Conservation (phyloP, 2,329 filamentous ascomycete genomes). For the Phyllosticta capitalensis region DNA sequence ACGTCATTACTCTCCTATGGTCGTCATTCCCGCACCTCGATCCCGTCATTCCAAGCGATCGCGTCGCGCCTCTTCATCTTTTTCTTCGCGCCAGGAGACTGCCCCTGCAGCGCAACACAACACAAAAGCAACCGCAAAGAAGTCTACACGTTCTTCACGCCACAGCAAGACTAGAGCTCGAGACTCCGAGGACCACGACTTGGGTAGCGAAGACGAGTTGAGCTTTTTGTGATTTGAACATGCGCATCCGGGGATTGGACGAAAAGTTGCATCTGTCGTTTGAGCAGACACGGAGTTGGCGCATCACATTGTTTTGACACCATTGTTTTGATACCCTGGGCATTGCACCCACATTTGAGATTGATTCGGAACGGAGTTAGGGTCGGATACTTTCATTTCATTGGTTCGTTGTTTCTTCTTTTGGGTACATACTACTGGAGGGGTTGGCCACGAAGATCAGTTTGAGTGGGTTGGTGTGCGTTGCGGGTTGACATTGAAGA, state of each 20-base stretch:
- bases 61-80: neutral
- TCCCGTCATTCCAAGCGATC: neutral
- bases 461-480: too few species aligned
- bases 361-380: neutral
- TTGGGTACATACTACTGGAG: neutral
- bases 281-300: neutral
- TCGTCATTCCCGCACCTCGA: neutral
- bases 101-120: neutral
- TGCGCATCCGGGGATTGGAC: neutral
- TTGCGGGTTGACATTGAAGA: too few species aligned
- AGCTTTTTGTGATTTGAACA: neutral
- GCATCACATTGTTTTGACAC: neutral
- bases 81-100: neutral
- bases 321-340: neutral
- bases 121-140: neutral
- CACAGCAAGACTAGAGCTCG: neutral
- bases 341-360: neutral
- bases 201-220: conserved; percentile 6
- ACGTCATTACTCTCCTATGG: neutral
- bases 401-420: neutral
- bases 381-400: neutral
- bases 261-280: neutral
- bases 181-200: neutral
- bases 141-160: neutral
- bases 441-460: neutral